Percentiles rank a stretch among this genome's conserved stretches.
These are phyloP conservation scores for Neoboletus brunneissimus DNA, from an alignment of 768 basidiomycete genomes.

Conservation along the genomic window DNA sequence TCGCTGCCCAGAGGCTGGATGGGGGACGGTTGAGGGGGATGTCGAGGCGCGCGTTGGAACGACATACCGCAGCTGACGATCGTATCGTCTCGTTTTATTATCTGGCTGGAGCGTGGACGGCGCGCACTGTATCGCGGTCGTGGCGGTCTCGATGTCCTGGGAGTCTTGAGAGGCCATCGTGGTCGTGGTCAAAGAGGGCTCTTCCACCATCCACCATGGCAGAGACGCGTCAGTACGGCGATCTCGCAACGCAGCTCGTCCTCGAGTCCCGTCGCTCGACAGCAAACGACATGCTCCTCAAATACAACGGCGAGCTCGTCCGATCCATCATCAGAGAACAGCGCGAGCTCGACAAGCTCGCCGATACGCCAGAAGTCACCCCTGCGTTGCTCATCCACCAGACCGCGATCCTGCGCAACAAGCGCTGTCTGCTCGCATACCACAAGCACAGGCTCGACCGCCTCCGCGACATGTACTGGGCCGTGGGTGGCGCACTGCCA, in stretches of 20 bases:
- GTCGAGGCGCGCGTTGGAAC: neutral
- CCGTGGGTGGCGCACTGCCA: constrained; percentile 80
- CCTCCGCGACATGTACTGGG: constrained; percentile 88
- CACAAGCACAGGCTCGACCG: constrained; percentile 83
- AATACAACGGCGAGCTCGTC: constrained; percentile 89
- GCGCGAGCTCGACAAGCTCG: constrained; percentile 72
- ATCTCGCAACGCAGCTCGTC: constrained; percentile 85
- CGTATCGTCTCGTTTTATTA: constrained; percentile 86
- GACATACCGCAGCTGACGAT: constrained; percentile 85
- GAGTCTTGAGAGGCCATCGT: constrained; percentile 37
- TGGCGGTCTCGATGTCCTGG: constrained; percentile 47
- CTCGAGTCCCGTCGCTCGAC: constrained; percentile 84
- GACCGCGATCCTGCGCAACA: constrained; percentile 87
- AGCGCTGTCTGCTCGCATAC: constrained; percentile 93
- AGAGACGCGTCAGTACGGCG: constrained; percentile 69
- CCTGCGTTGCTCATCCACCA: constrained; percentile 78
- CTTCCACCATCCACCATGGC: constrained; percentile 28
- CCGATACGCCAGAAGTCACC: constrained; percentile 47
- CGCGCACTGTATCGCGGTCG: constrained; percentile 39
- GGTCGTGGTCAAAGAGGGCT: constrained; percentile 9
- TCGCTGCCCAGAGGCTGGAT: constrained; percentile 84
- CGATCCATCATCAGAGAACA: constrained; percentile 87
- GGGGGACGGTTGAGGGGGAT: neutral
- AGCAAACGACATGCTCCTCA: constrained; percentile 77
- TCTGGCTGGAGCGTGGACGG: constrained; percentile 48